Evolutionary conservation across 2,329 filamentous ascomycete species (phyloP), one percentile per base, ranked within the genome.

Genomic region (Penicillium sp.): DNA sequence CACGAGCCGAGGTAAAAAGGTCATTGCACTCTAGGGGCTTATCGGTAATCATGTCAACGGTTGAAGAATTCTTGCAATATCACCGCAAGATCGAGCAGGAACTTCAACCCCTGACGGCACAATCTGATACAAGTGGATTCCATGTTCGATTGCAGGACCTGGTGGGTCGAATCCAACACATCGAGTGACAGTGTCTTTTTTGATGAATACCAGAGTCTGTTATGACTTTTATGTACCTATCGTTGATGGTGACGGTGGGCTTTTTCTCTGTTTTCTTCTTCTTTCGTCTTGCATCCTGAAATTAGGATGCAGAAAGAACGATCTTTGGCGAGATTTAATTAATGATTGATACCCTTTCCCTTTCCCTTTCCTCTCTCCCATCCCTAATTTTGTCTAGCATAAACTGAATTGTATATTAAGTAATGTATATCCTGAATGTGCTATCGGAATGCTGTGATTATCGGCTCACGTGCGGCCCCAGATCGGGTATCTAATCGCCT

Each of bases 51-150:
- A 70, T 88, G 25, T 78, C 79, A 9, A 85, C 83, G 2, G 82
- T 88, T 14, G 80, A 84, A 55, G 85, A 88, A 62, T 89, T 90
- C 62, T 77, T 88, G 29, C 75, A 77, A 39, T 82, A 87, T 61
- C 81, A 89, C 66, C 80, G 82, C 59, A 80, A 80, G 59, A 84
- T 87, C 14, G 87, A 89, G 53, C 76, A 75, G 50, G 75, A 79
- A 55, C 62, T 72, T 26, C 66, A 72, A 21, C 64, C 67, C 27
- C 70, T 72, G 16, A 77, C 80, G 45, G 76, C 79, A 25, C 78
- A 78, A 35, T 76, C 78, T 37, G 82, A 83, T 55, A 75, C 79
- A 1, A 75, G 77, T 55, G 81, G 78, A 23, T 84, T 87, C 61
- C 85, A 83, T 4, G 71, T 76, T 55, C 79, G 82, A 39, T 72